phyloP scores from a whole-genome alignment of 352 stramenopile genomes.

The Phytophthora rubi region DNA sequence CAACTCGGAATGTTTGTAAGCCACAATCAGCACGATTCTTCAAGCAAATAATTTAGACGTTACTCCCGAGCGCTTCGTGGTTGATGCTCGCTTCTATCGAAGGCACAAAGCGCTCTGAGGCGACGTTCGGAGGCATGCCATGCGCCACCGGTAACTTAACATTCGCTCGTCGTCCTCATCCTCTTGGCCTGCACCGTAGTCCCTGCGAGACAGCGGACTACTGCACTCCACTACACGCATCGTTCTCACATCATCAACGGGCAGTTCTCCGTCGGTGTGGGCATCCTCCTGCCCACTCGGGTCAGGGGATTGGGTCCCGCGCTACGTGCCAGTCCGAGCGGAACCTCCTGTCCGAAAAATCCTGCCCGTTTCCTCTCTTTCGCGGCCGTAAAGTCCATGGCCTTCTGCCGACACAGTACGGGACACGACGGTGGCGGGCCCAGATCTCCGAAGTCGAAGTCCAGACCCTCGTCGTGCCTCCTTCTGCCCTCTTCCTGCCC shows the following conservation, averaged over 20 bases:
- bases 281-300: not conserved
- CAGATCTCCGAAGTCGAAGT: not conserved
- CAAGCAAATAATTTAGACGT: slow-evolving; percentile 4
- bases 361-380: not conserved
- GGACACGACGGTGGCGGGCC: not conserved
- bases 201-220: too few species aligned
- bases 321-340: not conserved
- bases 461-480: not conserved
- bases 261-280: not conserved
- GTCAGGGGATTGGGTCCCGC: not conserved
- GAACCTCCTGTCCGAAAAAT: not conserved
- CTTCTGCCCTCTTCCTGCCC: not conserved
- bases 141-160: not conserved
- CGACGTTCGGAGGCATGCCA: not conserved
- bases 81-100: not conserved
- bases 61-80: not conserved
- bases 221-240: not conserved
- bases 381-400: not conserved
- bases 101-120: not conserved
- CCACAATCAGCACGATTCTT: not conserved
- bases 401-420: not conserved
- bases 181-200: not conserved
- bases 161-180: not conserved
- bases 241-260: not conserved
- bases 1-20: not conserved